Evolutionary conservation across 257 asterid genomes (phyloP), one percentile per base, ranked within the genome.

Genomic region (Ophiorrhiza pumila): DNA sequence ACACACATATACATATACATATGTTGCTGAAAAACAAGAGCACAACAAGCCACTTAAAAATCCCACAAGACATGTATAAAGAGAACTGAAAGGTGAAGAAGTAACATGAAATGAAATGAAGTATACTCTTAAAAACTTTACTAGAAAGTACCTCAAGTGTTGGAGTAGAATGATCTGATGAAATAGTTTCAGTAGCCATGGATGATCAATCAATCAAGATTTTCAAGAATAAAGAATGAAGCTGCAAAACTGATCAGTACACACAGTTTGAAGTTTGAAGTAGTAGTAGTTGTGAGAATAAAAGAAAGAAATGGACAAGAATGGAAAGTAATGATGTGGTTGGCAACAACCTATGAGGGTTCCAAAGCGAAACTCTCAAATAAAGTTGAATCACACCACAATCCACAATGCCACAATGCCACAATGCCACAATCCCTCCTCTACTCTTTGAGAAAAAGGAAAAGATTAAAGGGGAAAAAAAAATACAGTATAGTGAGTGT

Each of bases 171-270:
- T 81, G 93, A 84, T 88, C 86, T 53, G 96, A 77, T 73, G 47
- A 69, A 84, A 79, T 89, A 81, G 95, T 75, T 53, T 80, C 79
- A 83, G 79, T 81, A 77, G 96, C 98, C 98, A 90, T 90, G 85
- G 76, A 74, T 69, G 72, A 46, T 45, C 25, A 49, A 11, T 1
- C 35, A 35, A 8, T 41, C n/a, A n/a, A n/a, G 41, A 8, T 52
- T 70, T n/a, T n/a, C n/a, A 42, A 65, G 41, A 13, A 55, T 9
- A 29, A 31, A 31, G 53, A 47, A 59, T 39, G 27, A 49, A 59
- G 34, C 56, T 34, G 9, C 22, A 11, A 25, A 22, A 14, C 13
- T 31, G 62, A 22, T 50, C 46, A 35, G 45, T 14, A 8, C 23
- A 8, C 17, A 57, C 23, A 37, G 42, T 15, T 55, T 58, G 9